These are phyloP conservation scores for Phragmites australis DNA, from an alignment of 176 grass and related monocot genomes.

Conservation along the genomic window DNA sequence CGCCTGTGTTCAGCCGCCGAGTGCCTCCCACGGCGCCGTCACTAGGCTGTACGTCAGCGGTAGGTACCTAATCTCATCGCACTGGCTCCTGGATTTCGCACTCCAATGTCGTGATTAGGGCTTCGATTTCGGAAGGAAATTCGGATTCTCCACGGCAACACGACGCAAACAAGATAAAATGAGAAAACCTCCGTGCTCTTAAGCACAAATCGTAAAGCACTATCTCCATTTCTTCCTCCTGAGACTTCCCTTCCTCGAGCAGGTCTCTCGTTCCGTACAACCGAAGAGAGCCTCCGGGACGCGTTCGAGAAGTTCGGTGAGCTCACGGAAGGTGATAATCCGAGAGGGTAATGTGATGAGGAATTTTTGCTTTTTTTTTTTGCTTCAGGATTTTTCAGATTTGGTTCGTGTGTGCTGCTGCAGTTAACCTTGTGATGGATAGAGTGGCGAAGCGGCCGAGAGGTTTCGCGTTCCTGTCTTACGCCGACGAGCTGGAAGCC, in stretches of 20 bases:
- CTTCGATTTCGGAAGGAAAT: background rate
- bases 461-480: conserved; percentile 73
- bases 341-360: background rate
- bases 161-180: background rate
- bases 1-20: conserved; percentile 29
- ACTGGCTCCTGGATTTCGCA: background rate
- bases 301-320: conserved; percentile 70
- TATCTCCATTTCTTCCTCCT: background rate
- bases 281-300: conserved; percentile 53
- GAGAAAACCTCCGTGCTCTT: conserved; percentile 13
- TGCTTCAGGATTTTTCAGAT: background rate
- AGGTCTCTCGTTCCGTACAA: conserved; percentile 79
- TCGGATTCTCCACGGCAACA: background rate
- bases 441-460: conserved; percentile 59
- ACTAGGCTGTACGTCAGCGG: conserved; percentile 66
- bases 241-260: background rate
- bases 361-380: background rate
- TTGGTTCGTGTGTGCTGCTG: conserved; percentile 15
- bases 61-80: conserved; percentile 32
- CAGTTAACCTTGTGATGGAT: conserved; percentile 80
- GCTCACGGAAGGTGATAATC: conserved; percentile 58
- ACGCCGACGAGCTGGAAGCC: conserved; percentile 58
- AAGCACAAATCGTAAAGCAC: background rate
- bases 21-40: conserved; percentile 14
- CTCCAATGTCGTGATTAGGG: background rate